These are phyloP conservation scores for Daldinia bambusicola DNA, from an alignment of 495 filamentous ascomycete genomes.

Conservation along the genomic window DNA sequence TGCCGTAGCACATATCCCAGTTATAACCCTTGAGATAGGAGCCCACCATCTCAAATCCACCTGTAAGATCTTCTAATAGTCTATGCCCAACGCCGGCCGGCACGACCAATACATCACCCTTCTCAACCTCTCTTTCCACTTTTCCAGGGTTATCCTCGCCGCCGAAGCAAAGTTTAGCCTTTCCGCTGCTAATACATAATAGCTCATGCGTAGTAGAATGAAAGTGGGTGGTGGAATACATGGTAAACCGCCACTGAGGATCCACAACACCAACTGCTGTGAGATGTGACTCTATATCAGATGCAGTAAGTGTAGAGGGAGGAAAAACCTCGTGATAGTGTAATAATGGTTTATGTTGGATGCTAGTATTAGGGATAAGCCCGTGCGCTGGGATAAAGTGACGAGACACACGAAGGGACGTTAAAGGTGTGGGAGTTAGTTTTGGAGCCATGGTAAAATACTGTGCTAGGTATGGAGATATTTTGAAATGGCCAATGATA, in stretches of 20 bases:
- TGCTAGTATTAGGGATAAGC: slow-evolving; percentile 71
- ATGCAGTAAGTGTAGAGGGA: slow-evolving; percentile 42
- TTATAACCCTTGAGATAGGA: slow-evolving; percentile 66
- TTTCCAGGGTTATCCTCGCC: slow-evolving; percentile 68
- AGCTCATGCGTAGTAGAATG: slow-evolving; percentile 75
- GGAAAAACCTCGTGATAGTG: slow-evolving; percentile 51
- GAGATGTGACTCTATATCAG: slow-evolving; percentile 65
- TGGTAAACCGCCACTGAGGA: slow-evolving; percentile 74
- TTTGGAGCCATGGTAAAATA: slow-evolving; percentile 40
- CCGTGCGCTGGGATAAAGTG: slow-evolving; percentile 68
- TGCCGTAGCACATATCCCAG: slow-evolving; percentile 80
- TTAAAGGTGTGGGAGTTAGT: slow-evolving; percentile 58
- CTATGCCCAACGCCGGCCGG: slow-evolving; percentile 74
- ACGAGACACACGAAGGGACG: slow-evolving; percentile 62
- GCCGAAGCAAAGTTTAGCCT: slow-evolving; percentile 72
- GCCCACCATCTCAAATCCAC: slow-evolving; percentile 73
- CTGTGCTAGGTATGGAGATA: no score
- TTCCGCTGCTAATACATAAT: slow-evolving; percentile 66
- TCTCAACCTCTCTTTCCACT: slow-evolving; percentile 64
- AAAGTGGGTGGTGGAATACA: slow-evolving; percentile 73
- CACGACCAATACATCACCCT: slow-evolving; percentile 72
- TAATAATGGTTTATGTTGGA: slow-evolving; percentile 70
- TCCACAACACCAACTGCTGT: slow-evolving; percentile 60
- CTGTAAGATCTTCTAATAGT: slow-evolving; percentile 63
- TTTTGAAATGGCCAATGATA: no score